These are phyloP conservation scores for Trypanosoma conorhini DNA, from an alignment of 208 protist genomes.

Conservation along the genomic window DNA sequence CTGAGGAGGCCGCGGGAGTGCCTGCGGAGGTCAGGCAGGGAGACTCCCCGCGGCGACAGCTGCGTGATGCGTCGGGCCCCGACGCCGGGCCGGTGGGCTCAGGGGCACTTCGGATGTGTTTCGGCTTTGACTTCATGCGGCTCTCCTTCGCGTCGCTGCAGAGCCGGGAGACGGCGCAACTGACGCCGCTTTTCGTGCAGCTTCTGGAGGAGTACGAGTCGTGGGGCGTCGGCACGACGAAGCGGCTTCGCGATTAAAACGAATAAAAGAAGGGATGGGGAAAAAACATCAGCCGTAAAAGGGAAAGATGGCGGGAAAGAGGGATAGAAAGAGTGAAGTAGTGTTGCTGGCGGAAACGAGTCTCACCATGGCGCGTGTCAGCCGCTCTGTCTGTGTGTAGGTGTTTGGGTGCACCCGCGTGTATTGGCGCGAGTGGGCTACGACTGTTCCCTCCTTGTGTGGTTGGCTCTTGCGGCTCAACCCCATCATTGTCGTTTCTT, in stretches of 20 bases:
- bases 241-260: slow-evolving; percentile 41
- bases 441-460: neutral
- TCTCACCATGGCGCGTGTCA: no score
- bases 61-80: neutral
- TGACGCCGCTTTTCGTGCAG: slow-evolving; percentile 62
- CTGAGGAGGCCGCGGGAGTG: neutral
- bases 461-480: neutral
- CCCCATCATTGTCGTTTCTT: neutral
- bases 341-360: neutral
- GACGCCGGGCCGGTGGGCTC: neutral
- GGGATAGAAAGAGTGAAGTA: neutral
- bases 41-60: neutral
- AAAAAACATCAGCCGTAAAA: neutral
- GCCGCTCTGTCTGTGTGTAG: neutral
- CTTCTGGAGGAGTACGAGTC: slow-evolving; percentile 89
- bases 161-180: slow-evolving; percentile 25
- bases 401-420: neutral
- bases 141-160: slow-evolving; percentile 58
- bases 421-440: neutral
- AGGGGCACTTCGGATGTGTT: slow-evolving; percentile 52
- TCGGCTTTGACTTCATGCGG: slow-evolving; percentile 91
- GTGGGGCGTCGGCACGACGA: slow-evolving; percentile 76
- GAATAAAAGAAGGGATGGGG: neutral
- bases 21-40: neutral
- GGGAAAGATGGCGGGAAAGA: neutral